Percentiles rank a stretch among this genome's conserved stretches.
Conservation (phyloP, 179 eudicot genomes). For the Vitellaria paradoxa region DNA sequence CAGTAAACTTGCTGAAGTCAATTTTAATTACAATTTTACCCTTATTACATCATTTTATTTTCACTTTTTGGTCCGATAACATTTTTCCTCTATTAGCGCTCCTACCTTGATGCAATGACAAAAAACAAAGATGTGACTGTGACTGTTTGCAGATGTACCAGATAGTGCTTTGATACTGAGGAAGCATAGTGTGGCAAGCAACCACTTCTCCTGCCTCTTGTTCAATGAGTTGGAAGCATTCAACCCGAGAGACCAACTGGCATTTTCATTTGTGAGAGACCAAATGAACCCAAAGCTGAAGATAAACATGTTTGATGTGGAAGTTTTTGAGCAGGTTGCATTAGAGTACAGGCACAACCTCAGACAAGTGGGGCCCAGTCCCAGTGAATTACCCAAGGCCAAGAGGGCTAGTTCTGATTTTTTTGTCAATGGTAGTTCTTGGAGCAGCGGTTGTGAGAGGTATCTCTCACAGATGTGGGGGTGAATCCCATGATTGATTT, state of each 20-base stretch:
- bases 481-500: conserved; percentile 49
- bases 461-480: conserved; percentile 68
- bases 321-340: conserved; percentile 81
- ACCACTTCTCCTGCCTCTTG: conserved; percentile 68
- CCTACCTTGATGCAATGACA: not conserved
- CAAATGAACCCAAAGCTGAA: conserved; percentile 64
- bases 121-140: not conserved
- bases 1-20: too few species aligned
- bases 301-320: conserved; percentile 81
- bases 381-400: conserved; percentile 8
- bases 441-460: conserved; percentile 40
- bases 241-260: conserved; percentile 86
- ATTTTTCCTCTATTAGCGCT: too few species aligned
- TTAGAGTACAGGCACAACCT: conserved; percentile 78
- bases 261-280: conserved; percentile 79
- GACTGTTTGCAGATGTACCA: conserved; percentile 65
- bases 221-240: conserved; percentile 81
- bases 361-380: conserved; percentile 3
- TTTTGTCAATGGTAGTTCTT: conserved; percentile 32
- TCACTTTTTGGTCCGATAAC: too few species aligned
- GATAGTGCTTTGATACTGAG: conserved; percentile 77
- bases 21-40: too few species aligned
- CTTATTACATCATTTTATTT: too few species aligned
- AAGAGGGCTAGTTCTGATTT: conserved; percentile 41
- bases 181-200: conserved; percentile 51